Base-by-base conservation (phyloP, 179 eudicot species). In the Carnegiea gigantea region DNA sequence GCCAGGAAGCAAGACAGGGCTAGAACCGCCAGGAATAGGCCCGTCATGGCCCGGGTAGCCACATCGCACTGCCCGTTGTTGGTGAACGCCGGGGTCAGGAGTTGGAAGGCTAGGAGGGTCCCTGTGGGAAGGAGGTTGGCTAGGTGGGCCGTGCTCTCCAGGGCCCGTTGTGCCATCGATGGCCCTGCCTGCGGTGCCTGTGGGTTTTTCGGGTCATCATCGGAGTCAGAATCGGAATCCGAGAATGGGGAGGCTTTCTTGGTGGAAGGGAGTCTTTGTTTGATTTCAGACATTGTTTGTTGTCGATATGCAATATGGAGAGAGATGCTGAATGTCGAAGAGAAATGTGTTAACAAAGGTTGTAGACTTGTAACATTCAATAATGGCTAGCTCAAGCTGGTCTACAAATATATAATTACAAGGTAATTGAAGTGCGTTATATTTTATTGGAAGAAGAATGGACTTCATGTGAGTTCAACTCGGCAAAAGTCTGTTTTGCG, bases 41-140 rank as follows among this genome's bases (percentile, higher is more conserved):
- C 60, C 15, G 97, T 92, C 80, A 92, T 67, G 77, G 85, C 74
- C 8, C 89, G 87, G 1, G 98, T 93, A 21, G 88, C 87, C 1
- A 79, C 7, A 83, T 93, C 95, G 26, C 99, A 95, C 0, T 86
- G 74, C 44, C 98, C 97, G 77, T 94, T 90, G 82, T 87, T 84
- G 85, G 98, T 94, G 93, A 92, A 90, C 78, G 88, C 80, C 5
- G 99, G 99, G 1, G 88, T 91, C 2, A 95, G 92, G 79, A 94
- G 87, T 26, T 95, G 99, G 92, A 95, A 92, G 75, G 97, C 97
- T 15, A 94, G 62, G 64, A 95, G 90, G 75, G 99, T 91, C 0
- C 99, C 98, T 3, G 98, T 95, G 0, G 99, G 99, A 60, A 94
- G 95, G 79, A 92, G 94, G 83, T 91, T 95, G 36, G 97, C 95